Conservation (phyloP, 2,329 filamentous ascomycete species). For the Cladobotryum mycophilum region DNA sequence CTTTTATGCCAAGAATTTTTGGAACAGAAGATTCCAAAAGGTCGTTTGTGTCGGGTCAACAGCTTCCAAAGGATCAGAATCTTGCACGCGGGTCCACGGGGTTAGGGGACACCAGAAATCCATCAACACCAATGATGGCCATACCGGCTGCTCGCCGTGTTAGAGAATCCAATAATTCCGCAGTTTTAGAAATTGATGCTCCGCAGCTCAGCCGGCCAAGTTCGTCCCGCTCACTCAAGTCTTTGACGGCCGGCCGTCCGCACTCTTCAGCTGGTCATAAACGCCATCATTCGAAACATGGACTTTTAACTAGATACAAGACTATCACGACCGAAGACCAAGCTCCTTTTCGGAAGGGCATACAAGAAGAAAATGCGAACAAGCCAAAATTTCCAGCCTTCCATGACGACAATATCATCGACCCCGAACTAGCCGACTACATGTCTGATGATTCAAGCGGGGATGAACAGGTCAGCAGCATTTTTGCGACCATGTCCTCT, state of each 20-base stretch:
- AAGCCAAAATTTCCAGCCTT: constrained; percentile 78
- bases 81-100: constrained; percentile 34
- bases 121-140: constrained; percentile 66
- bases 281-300: constrained; percentile 81
- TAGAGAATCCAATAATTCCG: constrained; percentile 75
- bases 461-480: constrained; percentile 83
- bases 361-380: constrained; percentile 58
- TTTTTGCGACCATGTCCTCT: constrained; percentile 70
- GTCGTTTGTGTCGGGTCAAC: constrained; percentile 21
- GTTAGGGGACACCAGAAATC: constrained; percentile 44
- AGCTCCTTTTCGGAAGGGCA: constrained; percentile 76
- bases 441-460: constrained; percentile 94
- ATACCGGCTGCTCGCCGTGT: constrained; percentile 59
- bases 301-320: constrained; percentile 71
- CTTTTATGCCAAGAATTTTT: constrained; percentile 59
- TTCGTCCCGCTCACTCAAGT: constrained; percentile 83
- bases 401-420: constrained; percentile 97
- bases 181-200: constrained; percentile 82
- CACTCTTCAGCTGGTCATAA: constrained; percentile 71
- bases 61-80: constrained; percentile 36
- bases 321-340: constrained; percentile 62
- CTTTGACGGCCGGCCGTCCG: constrained; percentile 60
- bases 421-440: constrained; percentile 89
- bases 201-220: constrained; percentile 83
- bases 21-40: constrained; percentile 46